Evolutionary conservation across 441 rosid genomes (phyloP).

Genomic region (Macaranga tanarius): DNA sequence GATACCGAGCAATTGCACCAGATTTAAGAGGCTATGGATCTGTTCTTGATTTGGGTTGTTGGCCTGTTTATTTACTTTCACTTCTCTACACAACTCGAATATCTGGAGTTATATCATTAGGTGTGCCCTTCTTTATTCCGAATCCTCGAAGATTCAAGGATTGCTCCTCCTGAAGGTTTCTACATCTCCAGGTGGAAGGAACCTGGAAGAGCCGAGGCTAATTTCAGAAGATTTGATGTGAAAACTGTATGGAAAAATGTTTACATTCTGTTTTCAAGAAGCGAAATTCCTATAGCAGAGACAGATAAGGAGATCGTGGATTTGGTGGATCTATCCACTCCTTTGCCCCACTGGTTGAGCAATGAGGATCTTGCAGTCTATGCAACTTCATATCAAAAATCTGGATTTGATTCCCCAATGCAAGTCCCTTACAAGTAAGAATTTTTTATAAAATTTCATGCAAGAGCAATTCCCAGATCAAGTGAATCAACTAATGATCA

Average conservation of each 20-base stretch:
- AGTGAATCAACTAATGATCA: constrained; percentile 28
- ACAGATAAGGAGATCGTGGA: constrained; percentile 38
- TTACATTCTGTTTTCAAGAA: constrained; percentile 36
- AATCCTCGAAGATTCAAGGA: constrained; percentile 17
- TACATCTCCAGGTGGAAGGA: constrained; percentile 40
- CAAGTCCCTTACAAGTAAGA: constrained; percentile 32
- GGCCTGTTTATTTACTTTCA: constrained; percentile 29
- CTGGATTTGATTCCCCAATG: constrained; percentile 37
- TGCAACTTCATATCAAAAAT: constrained; percentile 27
- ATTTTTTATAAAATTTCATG: constrained; percentile 20
- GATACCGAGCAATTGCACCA: constrained; percentile 41
- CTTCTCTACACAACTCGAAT: constrained; percentile 34
- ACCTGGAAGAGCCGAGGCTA: constrained; percentile 36
- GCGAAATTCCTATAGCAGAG: constrained; percentile 36
- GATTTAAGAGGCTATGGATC: constrained; percentile 60
- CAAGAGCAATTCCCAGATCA: constrained; percentile 38
- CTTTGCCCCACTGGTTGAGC: constrained; percentile 32
- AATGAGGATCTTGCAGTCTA: constrained; percentile 28
- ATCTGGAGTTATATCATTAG: constrained; percentile 35
- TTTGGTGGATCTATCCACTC: constrained; percentile 32
- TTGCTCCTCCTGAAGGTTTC: constrained; percentile 42
- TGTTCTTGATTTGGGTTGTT: no score
- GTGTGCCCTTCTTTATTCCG: constrained; percentile 35
- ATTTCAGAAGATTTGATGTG: constrained; percentile 30
- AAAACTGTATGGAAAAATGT: constrained; percentile 31